Evolutionary conservation across 176 grass and related monocot species (phyloP).

Genomic region (Musa acuminata): DNA sequence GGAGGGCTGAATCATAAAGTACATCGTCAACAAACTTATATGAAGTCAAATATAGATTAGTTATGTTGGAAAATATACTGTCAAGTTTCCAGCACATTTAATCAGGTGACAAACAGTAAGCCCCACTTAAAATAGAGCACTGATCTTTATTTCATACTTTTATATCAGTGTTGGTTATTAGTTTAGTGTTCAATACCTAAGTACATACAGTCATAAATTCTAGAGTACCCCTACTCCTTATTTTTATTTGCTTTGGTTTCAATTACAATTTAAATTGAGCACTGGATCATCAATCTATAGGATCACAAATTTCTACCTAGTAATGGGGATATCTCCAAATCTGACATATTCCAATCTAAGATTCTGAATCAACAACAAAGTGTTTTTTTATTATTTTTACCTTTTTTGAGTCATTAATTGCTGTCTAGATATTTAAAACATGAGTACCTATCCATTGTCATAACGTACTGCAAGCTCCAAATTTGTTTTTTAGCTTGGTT

Average conservation of each 20-base stretch:
- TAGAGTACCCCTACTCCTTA: background rate
- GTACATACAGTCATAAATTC: background rate
- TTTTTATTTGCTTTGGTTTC: background rate
- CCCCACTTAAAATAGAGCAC: background rate
- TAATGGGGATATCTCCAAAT: background rate
- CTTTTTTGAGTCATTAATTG: background rate
- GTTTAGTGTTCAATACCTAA: background rate
- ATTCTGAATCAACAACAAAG: background rate
- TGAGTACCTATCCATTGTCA: background rate
- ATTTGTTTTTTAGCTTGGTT: background rate
- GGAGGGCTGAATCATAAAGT: constrained; percentile 61
- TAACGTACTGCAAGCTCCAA: background rate
- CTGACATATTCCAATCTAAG: background rate
- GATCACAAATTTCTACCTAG: background rate
- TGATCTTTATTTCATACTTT: background rate
- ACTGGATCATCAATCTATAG: background rate
- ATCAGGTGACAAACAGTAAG: background rate
- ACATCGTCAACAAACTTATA: constrained; percentile 4
- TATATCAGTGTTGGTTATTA: background rate
- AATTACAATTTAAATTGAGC: background rate
- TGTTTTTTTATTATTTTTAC: background rate
- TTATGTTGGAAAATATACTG: background rate
- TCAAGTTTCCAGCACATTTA: background rate
- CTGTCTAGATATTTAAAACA: background rate
- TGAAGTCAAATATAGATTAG: background rate